Conservation (phyloP, 2,329 filamentous ascomycete genomes). For the Aphanoascus verrucosus region DNA sequence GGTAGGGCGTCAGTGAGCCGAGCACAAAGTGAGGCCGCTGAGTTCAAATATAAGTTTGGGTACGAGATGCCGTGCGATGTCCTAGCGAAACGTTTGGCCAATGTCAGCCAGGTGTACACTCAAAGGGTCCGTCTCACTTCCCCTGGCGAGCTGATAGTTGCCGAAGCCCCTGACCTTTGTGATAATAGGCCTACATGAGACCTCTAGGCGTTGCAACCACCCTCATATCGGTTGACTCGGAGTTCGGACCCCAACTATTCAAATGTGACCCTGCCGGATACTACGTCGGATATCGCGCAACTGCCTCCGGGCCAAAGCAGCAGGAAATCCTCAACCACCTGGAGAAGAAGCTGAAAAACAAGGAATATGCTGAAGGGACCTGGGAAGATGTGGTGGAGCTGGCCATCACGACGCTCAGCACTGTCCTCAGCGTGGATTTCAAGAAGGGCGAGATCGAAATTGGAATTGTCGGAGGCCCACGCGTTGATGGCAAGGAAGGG, state of each 20-base stretch:
- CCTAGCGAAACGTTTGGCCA: slow-evolving; percentile 89
- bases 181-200: slow-evolving; percentile 77
- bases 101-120: slow-evolving; percentile 99
- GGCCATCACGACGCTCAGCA: slow-evolving; percentile 89
- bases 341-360: slow-evolving; percentile 99
- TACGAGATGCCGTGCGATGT: slow-evolving; percentile 99
- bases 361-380: slow-evolving; percentile 78
- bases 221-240: slow-evolving; percentile 83
- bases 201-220: slow-evolving; percentile 93
- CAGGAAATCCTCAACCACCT: slow-evolving; percentile 97
- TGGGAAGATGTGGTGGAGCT: slow-evolving; percentile 98
- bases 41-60: slow-evolving; percentile 96
- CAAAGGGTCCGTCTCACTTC: slow-evolving; percentile 58
- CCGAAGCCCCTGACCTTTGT: neutral
- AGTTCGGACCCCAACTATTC: slow-evolving; percentile 88
- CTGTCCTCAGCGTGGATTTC: slow-evolving; percentile 95
- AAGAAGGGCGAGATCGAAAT: slow-evolving; percentile 99
- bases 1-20: slow-evolving; percentile 85
- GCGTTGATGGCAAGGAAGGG: slow-evolving; percentile 70
- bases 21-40: slow-evolving; percentile 87
- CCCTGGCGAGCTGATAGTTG: slow-evolving; percentile 7
- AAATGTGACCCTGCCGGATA: slow-evolving; percentile 98
- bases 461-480: slow-evolving; percentile 86
- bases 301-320: slow-evolving; percentile 92
- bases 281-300: slow-evolving; percentile 97